phyloP scores from a whole-genome alignment of 2,329 filamentous ascomycete genomes.

The Claviceps monticola region DNA sequence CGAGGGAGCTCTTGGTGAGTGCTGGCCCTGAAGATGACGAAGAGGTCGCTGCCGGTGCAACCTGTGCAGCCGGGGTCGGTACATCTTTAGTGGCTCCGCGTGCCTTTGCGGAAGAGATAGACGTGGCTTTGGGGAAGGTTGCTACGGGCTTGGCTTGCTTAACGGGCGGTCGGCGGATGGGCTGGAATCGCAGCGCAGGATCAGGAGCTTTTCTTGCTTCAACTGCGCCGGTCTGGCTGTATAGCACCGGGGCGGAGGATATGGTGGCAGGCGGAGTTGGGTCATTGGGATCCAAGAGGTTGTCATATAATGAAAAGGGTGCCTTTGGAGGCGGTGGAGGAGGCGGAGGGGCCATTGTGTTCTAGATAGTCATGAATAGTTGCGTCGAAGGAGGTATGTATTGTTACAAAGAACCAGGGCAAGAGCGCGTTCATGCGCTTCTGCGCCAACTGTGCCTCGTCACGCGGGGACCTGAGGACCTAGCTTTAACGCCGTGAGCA shows the following conservation, averaged over 20 bases:
- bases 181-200: conserved; percentile 67
- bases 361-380: neutral
- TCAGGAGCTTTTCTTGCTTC: conserved; percentile 47
- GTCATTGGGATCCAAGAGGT: conserved; percentile 54
- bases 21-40: conserved; percentile 20
- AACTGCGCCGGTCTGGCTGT: conserved; percentile 40
- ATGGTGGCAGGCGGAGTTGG: conserved; percentile 46
- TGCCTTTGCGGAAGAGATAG: conserved; percentile 18
- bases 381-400: neutral
- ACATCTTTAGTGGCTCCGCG: neutral
- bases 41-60: conserved; percentile 16
- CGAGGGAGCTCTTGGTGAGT: conserved; percentile 52
- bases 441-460: neutral
- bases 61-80: conserved; percentile 1
- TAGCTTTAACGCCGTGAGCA: neutral
- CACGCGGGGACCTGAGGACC: too few relatives aligned
- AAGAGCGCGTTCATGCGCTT: neutral
- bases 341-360: conserved; percentile 18
- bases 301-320: conserved; percentile 67
- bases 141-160: conserved; percentile 47
- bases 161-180: conserved; percentile 61
- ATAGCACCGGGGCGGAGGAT: conserved; percentile 61
- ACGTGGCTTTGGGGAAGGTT: conserved; percentile 34
- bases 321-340: conserved; percentile 28
- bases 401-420: neutral